phyloP scores from a whole-genome alignment of 2,329 filamentous ascomycete species.

The Lecanosticta acicola region DNA sequence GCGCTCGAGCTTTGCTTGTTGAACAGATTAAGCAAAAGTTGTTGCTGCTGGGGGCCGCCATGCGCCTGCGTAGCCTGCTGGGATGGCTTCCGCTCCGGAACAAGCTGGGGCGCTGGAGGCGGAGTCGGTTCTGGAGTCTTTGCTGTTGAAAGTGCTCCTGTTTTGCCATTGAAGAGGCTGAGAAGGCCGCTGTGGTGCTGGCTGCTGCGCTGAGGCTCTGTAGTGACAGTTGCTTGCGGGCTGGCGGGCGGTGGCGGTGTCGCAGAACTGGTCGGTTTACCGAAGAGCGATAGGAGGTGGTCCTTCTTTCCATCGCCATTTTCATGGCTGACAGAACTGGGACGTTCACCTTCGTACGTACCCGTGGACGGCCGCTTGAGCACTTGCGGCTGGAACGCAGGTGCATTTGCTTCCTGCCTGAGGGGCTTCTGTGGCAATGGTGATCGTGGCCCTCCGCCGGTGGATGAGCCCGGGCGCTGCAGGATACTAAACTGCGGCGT shows the following conservation, averaged over 20 bases:
- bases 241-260: constrained; percentile 1
- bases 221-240: background rate
- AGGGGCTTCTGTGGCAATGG: constrained; percentile 20
- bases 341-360: background rate
- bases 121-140: constrained; percentile 24
- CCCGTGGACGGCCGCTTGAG: constrained; percentile 24
- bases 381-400: constrained; percentile 27
- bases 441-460: constrained; percentile 13
- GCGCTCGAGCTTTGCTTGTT: constrained; percentile 13
- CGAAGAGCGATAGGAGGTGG: constrained; percentile 28
- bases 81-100: constrained; percentile 19
- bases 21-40: constrained; percentile 28
- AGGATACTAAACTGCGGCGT: constrained; percentile 28
- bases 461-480: constrained; percentile 24
- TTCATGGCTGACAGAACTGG: constrained; percentile 4
- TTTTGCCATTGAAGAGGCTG: constrained; percentile 12
- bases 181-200: constrained; percentile 12
- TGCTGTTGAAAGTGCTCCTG: constrained; percentile 1
- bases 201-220: background rate
- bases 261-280: constrained; percentile 10
- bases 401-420: constrained; percentile 19
- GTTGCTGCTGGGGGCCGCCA: constrained; percentile 17
- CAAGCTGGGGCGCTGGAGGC: constrained; percentile 19
- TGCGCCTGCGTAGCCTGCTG: constrained; percentile 4
- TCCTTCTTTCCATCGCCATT: constrained; percentile 23